Evolutionary conservation across 2,329 filamentous ascomycete species (phyloP), one percentile per base, ranked within the genome.

Genomic region (Huntiella savannae): DNA sequence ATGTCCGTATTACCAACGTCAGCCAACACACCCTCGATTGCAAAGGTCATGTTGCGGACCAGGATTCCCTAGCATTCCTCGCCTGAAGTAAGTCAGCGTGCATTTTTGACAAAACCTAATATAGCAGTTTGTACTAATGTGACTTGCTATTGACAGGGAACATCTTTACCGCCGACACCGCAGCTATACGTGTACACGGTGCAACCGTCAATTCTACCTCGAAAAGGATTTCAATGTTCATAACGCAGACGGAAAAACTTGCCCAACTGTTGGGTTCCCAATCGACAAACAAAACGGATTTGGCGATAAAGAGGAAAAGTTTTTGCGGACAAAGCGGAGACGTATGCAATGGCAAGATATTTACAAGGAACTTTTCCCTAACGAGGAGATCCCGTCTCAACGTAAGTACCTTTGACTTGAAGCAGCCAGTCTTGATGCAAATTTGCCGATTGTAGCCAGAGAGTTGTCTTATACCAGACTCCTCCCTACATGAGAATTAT

Each of bases 91-190:
- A 38, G 48, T 46, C 13, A 33, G 15, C 10, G 2, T 33, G 8
- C 15, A 16, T n/a, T 10, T 3, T n/a, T 19, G 40, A 35, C 32
- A 10, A 19, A 19, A 3, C 16, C 11, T 33, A 7, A 33, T n/a
- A 34, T 34, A 12, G 17, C 4, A 13, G 4, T 5, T 17, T 16
- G 16, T 40, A 16, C 40, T 43, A 34, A 43, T 36, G 4, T 37
- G 16, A 12, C 28, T 10, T 19, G 2, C 3, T 15, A 19, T 6
- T 17, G 16, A 10, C 36, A 49, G 48, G 33, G 48, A 49, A 38
- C 48, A 49, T 40, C 36, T 49, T n/a, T 49, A 49, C 19, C 48
- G 48, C 19, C 43, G 48, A 4, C 48, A 49, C 19, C 46, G 46
- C 40, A 43, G 44, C 40, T 47, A 35, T 8, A 33, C 32, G 17